Conservation (phyloP, 2,329 filamentous ascomycete genomes). For the Metarhizium guizhouense region DNA sequence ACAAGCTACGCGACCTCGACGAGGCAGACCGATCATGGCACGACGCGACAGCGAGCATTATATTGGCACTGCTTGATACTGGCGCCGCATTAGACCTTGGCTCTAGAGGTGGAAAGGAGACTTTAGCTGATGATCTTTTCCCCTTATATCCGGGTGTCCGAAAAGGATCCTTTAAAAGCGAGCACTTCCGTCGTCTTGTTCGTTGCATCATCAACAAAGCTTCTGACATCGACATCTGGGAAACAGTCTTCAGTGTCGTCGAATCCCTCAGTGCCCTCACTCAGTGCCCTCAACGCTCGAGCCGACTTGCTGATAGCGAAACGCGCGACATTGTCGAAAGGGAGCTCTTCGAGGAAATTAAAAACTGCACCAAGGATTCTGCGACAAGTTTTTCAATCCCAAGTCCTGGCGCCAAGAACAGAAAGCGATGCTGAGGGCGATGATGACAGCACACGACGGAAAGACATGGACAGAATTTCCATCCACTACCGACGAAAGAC, state of each 20-base stretch:
- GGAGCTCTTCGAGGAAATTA: slow-evolving; percentile 9
- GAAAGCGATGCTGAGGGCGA: slow-evolving; percentile 3
- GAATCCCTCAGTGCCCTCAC: neutral
- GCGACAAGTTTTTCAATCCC: slow-evolving; percentile 9
- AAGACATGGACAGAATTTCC: slow-evolving; percentile 11
- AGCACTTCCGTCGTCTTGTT: neutral
- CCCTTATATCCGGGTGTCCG: neutral
- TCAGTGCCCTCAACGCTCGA: slow-evolving; percentile 4
- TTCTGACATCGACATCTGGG: neutral
- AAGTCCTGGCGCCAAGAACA: slow-evolving; percentile 8
- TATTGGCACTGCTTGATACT: neutral
- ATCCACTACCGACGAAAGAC: slow-evolving; percentile 6
- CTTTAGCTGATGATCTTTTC: neutral
- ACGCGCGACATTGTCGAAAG: slow-evolving; percentile 3
- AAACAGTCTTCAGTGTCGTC: neutral
- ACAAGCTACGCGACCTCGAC: neutral
- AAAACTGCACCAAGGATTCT: slow-evolving; percentile 9
- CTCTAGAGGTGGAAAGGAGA: neutral
- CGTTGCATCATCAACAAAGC: neutral
- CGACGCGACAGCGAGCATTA: neutral
- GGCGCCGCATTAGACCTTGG: neutral
- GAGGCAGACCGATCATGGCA: neutral
- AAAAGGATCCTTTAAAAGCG: neutral
- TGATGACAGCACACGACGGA: slow-evolving; percentile 7
- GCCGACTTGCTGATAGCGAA: slow-evolving; percentile 8